Base-by-base conservation (phyloP, 1,284 basidiomycete genomes). In the Trichosporon ovoides region DNA sequence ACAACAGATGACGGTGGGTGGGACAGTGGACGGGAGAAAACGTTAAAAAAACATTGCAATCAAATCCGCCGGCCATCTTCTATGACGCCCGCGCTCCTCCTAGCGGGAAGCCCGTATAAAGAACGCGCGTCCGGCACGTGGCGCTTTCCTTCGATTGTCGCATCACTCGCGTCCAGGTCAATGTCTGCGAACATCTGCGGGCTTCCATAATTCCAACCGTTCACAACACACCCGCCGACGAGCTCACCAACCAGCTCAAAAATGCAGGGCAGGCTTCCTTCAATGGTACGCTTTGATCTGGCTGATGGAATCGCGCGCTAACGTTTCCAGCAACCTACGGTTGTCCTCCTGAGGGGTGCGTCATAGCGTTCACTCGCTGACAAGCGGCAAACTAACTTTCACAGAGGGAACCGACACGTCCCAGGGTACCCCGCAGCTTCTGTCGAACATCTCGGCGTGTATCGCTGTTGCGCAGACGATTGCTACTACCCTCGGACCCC, bases 371-470 rank as follows among this genome's bases (percentile, higher is more conserved):
- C 34, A 52, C 38, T 37, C 55, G 36, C 34, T 38, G 19, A 37
- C 34, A 24, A n/a, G 11, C 2, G 13, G 24, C 19, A 13, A 38
- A 49, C 50, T 61, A 37, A 61, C 60, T 20, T 19, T 22, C 28
- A 19, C 63, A 77, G 91, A 97, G 82, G 95, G 94, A 72, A 98
- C 94, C 65, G 95, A 98, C 78, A 87, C 90, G 10, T 97, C 93
- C 16, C 95, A 98, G 80, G 95, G 95, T 72, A 92, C 87, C 64
- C 85, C 87, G 11, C 95, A 98, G 79, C 80, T 98, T 53, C 83
- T 98, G 49, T 95, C 91, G 58, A 98, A 98, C 79, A 98, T 98
- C 74, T 88, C 89, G 18, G 93, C 93, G 77, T 96, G 93, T 79
- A 84, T 94, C 55, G 90, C 92, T 11, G 87, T 97, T 66, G 81